Evolutionary conservation across 2,329 filamentous ascomycete genomes (phyloP).

Genomic region (Penicillium sp.): DNA sequence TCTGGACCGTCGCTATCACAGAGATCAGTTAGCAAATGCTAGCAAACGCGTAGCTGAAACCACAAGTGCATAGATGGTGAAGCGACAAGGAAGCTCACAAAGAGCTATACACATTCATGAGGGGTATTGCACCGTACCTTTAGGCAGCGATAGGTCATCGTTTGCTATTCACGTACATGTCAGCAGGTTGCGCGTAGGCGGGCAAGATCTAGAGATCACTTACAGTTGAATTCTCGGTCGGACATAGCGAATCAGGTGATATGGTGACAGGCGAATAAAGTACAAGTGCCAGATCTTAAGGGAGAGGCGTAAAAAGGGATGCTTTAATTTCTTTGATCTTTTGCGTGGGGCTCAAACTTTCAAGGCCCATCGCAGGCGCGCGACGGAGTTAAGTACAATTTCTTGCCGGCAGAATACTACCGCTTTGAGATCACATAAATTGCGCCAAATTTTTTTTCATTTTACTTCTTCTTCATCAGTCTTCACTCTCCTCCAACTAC

Average conservation of each 20-base stretch:
- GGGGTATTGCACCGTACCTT: constrained; percentile 44
- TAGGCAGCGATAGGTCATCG: constrained; percentile 61
- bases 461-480: constrained; percentile 14
- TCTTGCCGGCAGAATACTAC: constrained; percentile 32
- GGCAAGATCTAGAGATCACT: constrained; percentile 22
- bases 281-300: not conserved
- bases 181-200: constrained; percentile 22
- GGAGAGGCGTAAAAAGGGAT: constrained; percentile 1
- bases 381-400: constrained; percentile 22
- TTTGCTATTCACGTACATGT: constrained; percentile 42
- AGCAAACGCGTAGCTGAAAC: not conserved
- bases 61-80: not conserved
- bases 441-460: constrained; percentile 23
- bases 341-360: constrained; percentile 22
- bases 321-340: constrained; percentile 17
- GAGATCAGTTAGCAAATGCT: constrained; percentile 10
- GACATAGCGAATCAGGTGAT: constrained; percentile 45
- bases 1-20: constrained; percentile 63
- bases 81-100: not conserved
- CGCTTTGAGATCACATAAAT: constrained; percentile 25
- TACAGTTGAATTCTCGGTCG: constrained; percentile 56
- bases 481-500: constrained; percentile 11
- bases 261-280: not conserved
- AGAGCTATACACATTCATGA: not conserved
- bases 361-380: constrained; percentile 11